These are phyloP conservation scores for Didymella exigua DNA, from an alignment of 2,329 filamentous ascomycete species.

Conservation along the genomic window DNA sequence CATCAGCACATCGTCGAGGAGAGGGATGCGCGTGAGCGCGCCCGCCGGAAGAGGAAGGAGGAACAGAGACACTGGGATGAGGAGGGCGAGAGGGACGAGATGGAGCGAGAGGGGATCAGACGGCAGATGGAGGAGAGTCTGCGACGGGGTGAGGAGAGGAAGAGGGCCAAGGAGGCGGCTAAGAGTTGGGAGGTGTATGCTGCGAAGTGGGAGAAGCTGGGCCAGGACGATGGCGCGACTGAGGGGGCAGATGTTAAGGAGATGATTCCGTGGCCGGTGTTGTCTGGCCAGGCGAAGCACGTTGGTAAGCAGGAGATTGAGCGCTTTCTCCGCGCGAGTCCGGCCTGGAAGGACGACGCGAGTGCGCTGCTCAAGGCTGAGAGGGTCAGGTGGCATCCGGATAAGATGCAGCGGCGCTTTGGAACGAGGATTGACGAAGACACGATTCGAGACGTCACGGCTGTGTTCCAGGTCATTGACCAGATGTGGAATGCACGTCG, in stretches of 20 bases:
- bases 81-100: constrained; percentile 51
- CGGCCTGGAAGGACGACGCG: constrained; percentile 48
- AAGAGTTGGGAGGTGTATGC: constrained; percentile 70
- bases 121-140: constrained; percentile 73
- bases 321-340: constrained; percentile 70
- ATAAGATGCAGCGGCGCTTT: constrained; percentile 93
- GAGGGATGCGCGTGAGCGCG: constrained; percentile 63
- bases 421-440: constrained; percentile 72
- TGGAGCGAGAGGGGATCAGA: constrained; percentile 56
- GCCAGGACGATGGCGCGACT: constrained; percentile 17
- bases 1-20: constrained; percentile 83
- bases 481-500: constrained; percentile 67
- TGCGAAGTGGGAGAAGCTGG: constrained; percentile 65
- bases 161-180: constrained; percentile 60
- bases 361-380: constrained; percentile 73
- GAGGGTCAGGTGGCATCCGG: constrained; percentile 93
- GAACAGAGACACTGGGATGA: constrained; percentile 47
- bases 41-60: constrained; percentile 54
- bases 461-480: constrained; percentile 91
- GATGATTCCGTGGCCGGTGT: constrained; percentile 74
- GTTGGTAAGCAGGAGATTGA: constrained; percentile 67
- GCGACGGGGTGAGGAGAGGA: constrained; percentile 68
- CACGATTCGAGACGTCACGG: constrained; percentile 80
- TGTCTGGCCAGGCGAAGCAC: constrained; percentile 63
- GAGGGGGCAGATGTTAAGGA: constrained; percentile 31